Evolutionary conservation across 345 rosid genomes (phyloP).

Genomic region (Eucalyptus erythrocorys): DNA sequence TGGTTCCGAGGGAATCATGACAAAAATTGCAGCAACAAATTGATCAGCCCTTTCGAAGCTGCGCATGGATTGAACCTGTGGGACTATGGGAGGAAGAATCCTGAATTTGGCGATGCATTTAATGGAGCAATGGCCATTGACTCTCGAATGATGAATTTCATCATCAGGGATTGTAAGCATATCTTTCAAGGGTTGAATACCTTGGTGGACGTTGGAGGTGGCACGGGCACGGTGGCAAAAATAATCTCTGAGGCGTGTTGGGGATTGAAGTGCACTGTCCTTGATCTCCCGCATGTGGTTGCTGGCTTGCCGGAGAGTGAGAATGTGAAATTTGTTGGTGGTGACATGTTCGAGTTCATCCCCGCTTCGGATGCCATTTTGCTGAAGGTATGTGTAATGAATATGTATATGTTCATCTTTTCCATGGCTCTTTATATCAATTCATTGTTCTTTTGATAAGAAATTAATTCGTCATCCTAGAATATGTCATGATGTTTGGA

Average conservation of each 20-base stretch:
- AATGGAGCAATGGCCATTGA: slow-evolving; percentile 28
- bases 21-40: not conserved
- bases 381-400: slow-evolving; percentile 14
- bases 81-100: slow-evolving; percentile 4
- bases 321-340: slow-evolving; percentile 22
- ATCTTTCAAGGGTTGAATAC: slow-evolving; percentile 27
- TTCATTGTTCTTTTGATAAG: not conserved
- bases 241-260: slow-evolving; percentile 12
- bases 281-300: slow-evolving; percentile 33
- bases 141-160: slow-evolving; percentile 9
- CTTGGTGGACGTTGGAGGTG: slow-evolving; percentile 39
- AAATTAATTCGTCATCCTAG: not conserved
- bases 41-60: slow-evolving; percentile 7
- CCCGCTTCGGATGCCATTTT: slow-evolving; percentile 29
- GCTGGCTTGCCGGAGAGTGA: not conserved
- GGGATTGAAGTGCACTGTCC: slow-evolving; percentile 19
- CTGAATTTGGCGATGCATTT: slow-evolving; percentile 5
- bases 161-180: slow-evolving; percentile 12
- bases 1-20: slow-evolving; percentile 10
- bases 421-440: not conserved
- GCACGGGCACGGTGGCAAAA: slow-evolving; percentile 25
- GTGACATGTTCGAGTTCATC: slow-evolving; percentile 26
- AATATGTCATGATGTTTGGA: not conserved
- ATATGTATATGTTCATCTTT: not conserved
- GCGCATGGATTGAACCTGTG: slow-evolving; percentile 15